Conservation (phyloP, 805 yeast genomes). For the Hanseniaspora jakobsenii region DNA sequence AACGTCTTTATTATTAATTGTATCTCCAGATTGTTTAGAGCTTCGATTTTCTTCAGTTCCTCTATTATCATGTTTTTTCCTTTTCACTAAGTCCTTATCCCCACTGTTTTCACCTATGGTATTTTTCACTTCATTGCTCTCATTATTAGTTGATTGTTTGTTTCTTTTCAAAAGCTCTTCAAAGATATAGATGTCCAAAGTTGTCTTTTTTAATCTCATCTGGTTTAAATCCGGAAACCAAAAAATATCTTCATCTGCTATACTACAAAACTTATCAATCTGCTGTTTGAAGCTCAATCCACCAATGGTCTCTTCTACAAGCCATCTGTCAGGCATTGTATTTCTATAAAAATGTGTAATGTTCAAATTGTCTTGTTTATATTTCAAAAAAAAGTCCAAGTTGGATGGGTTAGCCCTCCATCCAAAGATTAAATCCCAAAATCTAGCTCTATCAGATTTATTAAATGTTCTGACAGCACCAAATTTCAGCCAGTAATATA, state of each 20-base stretch:
- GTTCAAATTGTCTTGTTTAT: slow-evolving; percentile 22
- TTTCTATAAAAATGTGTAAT: slow-evolving; percentile 25
- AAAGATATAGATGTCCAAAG: slow-evolving; percentile 25
- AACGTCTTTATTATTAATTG: too few relatives aligned
- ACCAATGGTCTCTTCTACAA: not conserved
- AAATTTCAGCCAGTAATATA: slow-evolving; percentile 90
- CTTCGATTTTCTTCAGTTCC: slow-evolving; percentile 7
- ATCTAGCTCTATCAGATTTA: slow-evolving; percentile 65
- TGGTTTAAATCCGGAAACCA: slow-evolving; percentile 30
- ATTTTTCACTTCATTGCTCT: not conserved
- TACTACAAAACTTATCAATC: slow-evolving; percentile 18
- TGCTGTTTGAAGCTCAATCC: slow-evolving; percentile 14
- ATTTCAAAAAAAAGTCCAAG: slow-evolving; percentile 28
- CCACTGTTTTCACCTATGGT: too few relatives aligned
- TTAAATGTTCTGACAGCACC: slow-evolving; percentile 80
- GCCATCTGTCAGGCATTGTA: slow-evolving; percentile 14
- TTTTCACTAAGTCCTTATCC: too few relatives aligned
- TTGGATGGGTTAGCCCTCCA: slow-evolving; percentile 42
- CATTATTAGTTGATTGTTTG: slow-evolving; percentile 3
- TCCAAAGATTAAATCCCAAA: slow-evolving; percentile 81
- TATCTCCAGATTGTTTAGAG: too few relatives aligned
- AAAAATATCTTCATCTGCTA: slow-evolving; percentile 24
- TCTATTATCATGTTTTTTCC: not conserved
- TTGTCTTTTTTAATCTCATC: slow-evolving; percentile 22
- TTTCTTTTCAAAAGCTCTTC: slow-evolving; percentile 24